Evolutionary conservation across 352 stramenopile species (phyloP).

Genomic region (Saprolegnia diclina): DNA sequence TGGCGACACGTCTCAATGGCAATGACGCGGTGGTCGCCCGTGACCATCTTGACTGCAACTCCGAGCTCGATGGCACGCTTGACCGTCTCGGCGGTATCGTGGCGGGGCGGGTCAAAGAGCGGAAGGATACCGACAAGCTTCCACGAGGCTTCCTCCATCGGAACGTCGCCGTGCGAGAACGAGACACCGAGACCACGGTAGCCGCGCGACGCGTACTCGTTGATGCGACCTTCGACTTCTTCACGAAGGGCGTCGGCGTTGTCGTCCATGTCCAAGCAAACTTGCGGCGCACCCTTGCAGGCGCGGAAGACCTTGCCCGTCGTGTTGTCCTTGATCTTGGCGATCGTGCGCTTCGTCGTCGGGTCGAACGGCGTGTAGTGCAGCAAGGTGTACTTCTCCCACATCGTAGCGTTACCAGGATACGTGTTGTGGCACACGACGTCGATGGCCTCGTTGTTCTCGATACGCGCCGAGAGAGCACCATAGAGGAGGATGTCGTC

Average conservation of each 20-base stretch:
- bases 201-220: slow-evolving; percentile 65
- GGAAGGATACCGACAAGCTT: slow-evolving; percentile 88
- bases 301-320: slow-evolving; percentile 35
- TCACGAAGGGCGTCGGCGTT: slow-evolving; percentile 46
- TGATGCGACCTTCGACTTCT: slow-evolving; percentile 75
- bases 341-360: slow-evolving; percentile 63
- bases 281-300: slow-evolving; percentile 93
- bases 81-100: slow-evolving; percentile 72
- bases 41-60: slow-evolving; percentile 90
- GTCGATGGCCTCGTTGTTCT: slow-evolving; percentile 27
- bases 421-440: slow-evolving; percentile 30
- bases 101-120: slow-evolving; percentile 88
- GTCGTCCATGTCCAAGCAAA: slow-evolving; percentile 83
- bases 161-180: slow-evolving; percentile 10
- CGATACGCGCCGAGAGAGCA: slow-evolving; percentile 20
- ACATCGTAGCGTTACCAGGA: slow-evolving; percentile 56
- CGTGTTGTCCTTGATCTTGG: slow-evolving; percentile 32
- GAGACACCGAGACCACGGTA: slow-evolving; percentile 34
- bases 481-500: slow-evolving; percentile 21
- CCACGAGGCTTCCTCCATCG: slow-evolving; percentile 44
- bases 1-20: slow-evolving; percentile 79
- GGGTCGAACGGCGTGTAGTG: slow-evolving; percentile 65
- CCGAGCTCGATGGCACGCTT: slow-evolving; percentile 75
- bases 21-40: slow-evolving; percentile 82
- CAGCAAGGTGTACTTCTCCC: slow-evolving; percentile 44